A percentile compares a stretch with the other conserved stretches of the same genome.
These are phyloP conservation scores for Pelargonium myrrhifolium DNA, from an alignment of 441 rosid species.

Conservation along the genomic window DNA sequence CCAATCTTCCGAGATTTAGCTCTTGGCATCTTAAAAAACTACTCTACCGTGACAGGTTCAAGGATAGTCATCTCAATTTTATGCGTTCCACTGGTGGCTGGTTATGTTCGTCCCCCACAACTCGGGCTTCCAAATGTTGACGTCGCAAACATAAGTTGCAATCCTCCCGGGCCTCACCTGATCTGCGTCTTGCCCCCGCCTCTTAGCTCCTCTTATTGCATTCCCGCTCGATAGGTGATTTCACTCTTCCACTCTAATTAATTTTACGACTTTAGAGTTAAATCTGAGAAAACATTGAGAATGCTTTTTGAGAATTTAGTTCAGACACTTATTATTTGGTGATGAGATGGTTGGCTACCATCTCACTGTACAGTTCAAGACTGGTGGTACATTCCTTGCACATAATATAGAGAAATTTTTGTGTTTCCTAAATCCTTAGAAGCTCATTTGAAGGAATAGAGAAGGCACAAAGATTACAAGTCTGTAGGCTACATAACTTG, in stretches of 20 bases:
- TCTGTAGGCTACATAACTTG: too few relatives aligned
- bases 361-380: too few relatives aligned
- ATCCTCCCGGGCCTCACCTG: constrained; percentile 85
- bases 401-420: too few relatives aligned
- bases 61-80: constrained; percentile 71
- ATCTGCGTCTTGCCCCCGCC: constrained; percentile 85
- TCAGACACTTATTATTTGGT: not conserved
- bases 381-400: too few relatives aligned
- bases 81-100: constrained; percentile 82
- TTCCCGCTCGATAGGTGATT: constrained; percentile 32
- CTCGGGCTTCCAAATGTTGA: constrained; percentile 59
- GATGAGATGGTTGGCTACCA: too few relatives aligned
- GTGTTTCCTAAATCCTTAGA: too few relatives aligned
- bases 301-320: not conserved
- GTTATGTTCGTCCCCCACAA: constrained; percentile 86
- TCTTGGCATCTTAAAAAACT: not conserved
- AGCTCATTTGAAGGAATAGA: too few relatives aligned
- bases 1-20: not conserved
- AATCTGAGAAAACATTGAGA: not conserved
- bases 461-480: too few relatives aligned
- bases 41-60: constrained; percentile 48
- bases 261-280: not conserved
- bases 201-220: constrained; percentile 79
- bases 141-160: constrained; percentile 73
- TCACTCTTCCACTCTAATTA: not conserved